These are phyloP conservation scores for Globisporangium megalacanthum DNA, from an alignment of 352 stramenopile genomes.

Conservation along the genomic window DNA sequence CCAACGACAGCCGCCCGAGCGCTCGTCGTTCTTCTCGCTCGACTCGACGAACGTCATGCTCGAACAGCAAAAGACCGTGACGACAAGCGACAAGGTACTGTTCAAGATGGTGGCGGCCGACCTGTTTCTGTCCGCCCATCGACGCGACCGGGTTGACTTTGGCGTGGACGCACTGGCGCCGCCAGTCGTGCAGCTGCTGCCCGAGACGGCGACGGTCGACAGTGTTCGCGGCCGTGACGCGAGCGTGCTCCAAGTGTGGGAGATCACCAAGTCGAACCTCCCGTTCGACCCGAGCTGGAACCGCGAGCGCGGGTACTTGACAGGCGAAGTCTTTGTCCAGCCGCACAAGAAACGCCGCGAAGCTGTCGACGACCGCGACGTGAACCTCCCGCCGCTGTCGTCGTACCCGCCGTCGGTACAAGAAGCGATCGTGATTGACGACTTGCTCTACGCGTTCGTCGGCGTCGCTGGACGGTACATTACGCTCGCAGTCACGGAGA, in stretches of 20 bases:
- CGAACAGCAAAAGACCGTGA: constrained; percentile 54
- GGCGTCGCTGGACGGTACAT: constrained; percentile 83
- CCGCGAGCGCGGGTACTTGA: constrained; percentile 75
- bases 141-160: constrained; percentile 18
- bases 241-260: constrained; percentile 48
- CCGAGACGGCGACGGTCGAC: constrained; percentile 14
- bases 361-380: constrained; percentile 25
- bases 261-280: constrained; percentile 83
- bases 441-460: constrained; percentile 76
- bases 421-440: constrained; percentile 79
- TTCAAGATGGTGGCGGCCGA: constrained; percentile 63
- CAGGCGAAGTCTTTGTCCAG: constrained; percentile 53
- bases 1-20: constrained; percentile 9
- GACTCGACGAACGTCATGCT: constrained; percentile 38
- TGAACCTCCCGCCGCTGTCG: constrained; percentile 59
- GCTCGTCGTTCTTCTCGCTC: constrained; percentile 33
- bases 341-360: constrained; percentile 40
- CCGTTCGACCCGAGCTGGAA: constrained; percentile 85
- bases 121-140: constrained; percentile 38
- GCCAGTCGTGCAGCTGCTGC: constrained; percentile 33
- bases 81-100: constrained; percentile 70
- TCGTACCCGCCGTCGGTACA: constrained; percentile 71
- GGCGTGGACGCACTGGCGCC: constrained; percentile 9
- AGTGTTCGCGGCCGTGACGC: too few species aligned
- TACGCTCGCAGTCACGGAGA: constrained; percentile 53